These are phyloP conservation scores for Neurospora crassa DNA, from an alignment of 2,329 filamentous ascomycete species.

Conservation along the genomic window DNA sequence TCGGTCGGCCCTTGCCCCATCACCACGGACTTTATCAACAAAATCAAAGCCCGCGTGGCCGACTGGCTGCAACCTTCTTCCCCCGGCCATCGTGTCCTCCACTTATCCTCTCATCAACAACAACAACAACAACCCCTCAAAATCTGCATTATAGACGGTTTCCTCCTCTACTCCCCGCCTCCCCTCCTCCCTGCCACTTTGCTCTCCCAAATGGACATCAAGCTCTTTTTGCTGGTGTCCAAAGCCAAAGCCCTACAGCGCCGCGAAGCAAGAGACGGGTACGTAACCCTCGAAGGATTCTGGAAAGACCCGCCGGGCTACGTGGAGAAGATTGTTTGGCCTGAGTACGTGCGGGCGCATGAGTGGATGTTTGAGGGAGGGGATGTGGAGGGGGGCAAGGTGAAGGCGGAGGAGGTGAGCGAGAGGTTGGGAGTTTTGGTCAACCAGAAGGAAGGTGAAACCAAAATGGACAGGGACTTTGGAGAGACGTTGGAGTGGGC, in stretches of 20 bases:
- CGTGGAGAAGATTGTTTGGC: constrained; percentile 92
- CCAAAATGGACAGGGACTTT: constrained; percentile 46
- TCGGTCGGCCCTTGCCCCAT: constrained; percentile 47
- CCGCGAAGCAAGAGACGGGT: constrained; percentile 60
- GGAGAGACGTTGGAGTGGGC: constrained; percentile 57
- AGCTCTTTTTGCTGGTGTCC: constrained; percentile 66
- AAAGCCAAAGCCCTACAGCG: constrained; percentile 54
- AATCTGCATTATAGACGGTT: constrained; percentile 77
- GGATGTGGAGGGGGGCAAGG: constrained; percentile 48
- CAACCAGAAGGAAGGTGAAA: constrained; percentile 28
- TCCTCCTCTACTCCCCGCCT: constrained; percentile 61
- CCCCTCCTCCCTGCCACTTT: constrained; percentile 37
- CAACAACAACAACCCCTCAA: constrained; percentile 22
- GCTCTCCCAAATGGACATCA: constrained; percentile 58
- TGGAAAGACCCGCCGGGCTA: constrained; percentile 94
- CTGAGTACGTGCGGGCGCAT: constrained; percentile 79
- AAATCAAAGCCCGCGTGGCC: constrained; percentile 37
- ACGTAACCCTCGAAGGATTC: constrained; percentile 79
- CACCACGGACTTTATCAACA: constrained; percentile 33
- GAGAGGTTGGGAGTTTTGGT: constrained; percentile 34
- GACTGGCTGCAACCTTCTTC: constrained; percentile 35
- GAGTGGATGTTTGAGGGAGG: constrained; percentile 66
- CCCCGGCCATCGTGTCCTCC: constrained; percentile 30
- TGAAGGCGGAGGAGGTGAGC: constrained; percentile 33
- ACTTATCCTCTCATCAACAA: not conserved